Evolutionary conservation across 352 stramenopile genomes (phyloP).

Genomic region (Phytophthora uliginosa): DNA sequence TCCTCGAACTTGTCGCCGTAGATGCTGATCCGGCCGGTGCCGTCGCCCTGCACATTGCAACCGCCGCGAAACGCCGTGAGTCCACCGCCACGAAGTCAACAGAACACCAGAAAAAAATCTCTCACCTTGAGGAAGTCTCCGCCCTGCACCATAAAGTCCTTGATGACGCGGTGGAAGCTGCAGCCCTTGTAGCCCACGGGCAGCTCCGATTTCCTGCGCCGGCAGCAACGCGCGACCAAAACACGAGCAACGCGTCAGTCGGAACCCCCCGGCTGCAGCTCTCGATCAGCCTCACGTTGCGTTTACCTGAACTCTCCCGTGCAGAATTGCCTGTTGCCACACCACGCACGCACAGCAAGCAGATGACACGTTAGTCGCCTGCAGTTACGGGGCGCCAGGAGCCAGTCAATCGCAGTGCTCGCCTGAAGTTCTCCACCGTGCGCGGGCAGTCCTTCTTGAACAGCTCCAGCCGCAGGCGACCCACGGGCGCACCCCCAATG

Average conservation of each 20-base stretch:
- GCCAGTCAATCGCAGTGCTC: conserved; percentile 14
- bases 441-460: conserved; percentile 97
- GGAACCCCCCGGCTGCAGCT: neutral
- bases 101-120: conserved; percentile 1
- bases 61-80: conserved; percentile 16
- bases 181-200: conserved; percentile 91
- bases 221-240: conserved; percentile 34
- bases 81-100: neutral
- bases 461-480: conserved; percentile 96
- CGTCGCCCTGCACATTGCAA: conserved; percentile 66
- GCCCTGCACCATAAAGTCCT: conserved; percentile 94
- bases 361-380: conserved; percentile 15
- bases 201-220: conserved; percentile 79
- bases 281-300: neutral
- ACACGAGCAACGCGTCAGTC: conserved; percentile 32
- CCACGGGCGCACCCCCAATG: conserved; percentile 89
- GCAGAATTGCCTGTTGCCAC: conserved; percentile 92
- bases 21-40: conserved; percentile 87
- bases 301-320: conserved; percentile 95
- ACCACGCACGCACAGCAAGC: conserved; percentile 5
- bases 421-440: conserved; percentile 98
- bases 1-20: conserved; percentile 91
- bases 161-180: conserved; percentile 92
- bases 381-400: neutral
- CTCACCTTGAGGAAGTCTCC: conserved; percentile 88